These are phyloP conservation scores for Colletotrichum tropicale DNA, from an alignment of 2,329 filamentous ascomycete species.

Conservation along the genomic window DNA sequence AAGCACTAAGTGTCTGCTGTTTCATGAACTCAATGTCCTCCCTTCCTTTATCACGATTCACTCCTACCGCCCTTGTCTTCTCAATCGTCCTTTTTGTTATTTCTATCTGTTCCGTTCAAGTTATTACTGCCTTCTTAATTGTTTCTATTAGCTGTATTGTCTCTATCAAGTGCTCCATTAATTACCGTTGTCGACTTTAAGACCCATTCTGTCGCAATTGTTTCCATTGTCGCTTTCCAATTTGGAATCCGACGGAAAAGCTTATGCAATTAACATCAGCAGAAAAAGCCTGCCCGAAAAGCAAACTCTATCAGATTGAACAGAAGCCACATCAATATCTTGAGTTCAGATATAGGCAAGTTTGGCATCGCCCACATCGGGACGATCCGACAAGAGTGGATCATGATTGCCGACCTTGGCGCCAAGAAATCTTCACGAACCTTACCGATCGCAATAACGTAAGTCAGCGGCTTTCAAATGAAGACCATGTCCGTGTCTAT, in stretches of 20 bases:
- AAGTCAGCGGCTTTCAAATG: not conserved
- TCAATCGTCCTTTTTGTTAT: not conserved
- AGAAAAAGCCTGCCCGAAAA: not conserved
- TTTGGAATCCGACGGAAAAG: not conserved
- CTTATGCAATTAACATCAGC: rapidly evolving
- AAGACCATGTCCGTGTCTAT: not conserved
- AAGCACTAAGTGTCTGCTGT: not conserved
- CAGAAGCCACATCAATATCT: not conserved
- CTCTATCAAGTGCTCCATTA: no score
- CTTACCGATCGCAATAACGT: not conserved
- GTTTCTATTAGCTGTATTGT: not conserved
- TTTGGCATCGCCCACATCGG: not conserved
- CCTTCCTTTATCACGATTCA: rapidly evolving
- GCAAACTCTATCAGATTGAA: not conserved
- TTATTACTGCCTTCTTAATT: no score
- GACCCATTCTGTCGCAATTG: no score
- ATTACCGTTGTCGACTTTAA: no score
- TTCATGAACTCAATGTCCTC: rapidly evolving
- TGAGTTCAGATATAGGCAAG: not conserved
- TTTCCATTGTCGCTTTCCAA: no score
- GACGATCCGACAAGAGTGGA: not conserved
- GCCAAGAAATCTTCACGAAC: not conserved
- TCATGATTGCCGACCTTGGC: not conserved
- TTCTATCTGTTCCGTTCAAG: no score
- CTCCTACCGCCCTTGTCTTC: not conserved